phyloP scores from a whole-genome alignment of 2,329 filamentous ascomycete genomes.

The Massarina eburnea region DNA sequence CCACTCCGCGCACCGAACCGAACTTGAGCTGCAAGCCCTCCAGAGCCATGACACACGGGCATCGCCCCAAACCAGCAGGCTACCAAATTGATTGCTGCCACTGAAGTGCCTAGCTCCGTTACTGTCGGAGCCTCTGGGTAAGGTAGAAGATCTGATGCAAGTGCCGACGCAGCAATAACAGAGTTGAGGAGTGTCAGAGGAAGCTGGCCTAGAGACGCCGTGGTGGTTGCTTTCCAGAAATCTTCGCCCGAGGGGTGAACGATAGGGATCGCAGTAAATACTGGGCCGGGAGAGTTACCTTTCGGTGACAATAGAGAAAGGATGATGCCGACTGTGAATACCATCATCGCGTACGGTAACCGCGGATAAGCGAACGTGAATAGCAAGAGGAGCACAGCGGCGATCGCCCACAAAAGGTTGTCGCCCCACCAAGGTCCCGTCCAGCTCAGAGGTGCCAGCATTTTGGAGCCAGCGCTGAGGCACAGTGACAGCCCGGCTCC shows the following conservation, averaged over 20 bases:
- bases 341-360: constrained; percentile 75
- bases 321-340: constrained; percentile 69
- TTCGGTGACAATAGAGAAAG: constrained; percentile 57
- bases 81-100: constrained; percentile 79
- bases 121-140: constrained; percentile 62
- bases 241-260: constrained; percentile 48
- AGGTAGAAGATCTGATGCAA: constrained; percentile 76
- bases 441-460: constrained; percentile 73
- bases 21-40: constrained; percentile 86
- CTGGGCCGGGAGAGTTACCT: constrained; percentile 9
- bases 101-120: constrained; percentile 77
- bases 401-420: constrained; percentile 76
- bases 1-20: constrained; percentile 90
- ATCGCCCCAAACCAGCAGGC: constrained; percentile 93
- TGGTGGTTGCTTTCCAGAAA: constrained; percentile 59
- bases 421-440: constrained; percentile 66
- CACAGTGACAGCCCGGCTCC: constrained; percentile 85
- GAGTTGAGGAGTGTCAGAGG: constrained; percentile 93
- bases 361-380: constrained; percentile 64
- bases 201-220: constrained; percentile 80
- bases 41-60: constrained; percentile 93
- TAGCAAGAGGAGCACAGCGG: constrained; percentile 71
- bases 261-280: constrained; percentile 59
- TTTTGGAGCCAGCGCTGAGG: constrained; percentile 68
- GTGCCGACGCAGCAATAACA: constrained; percentile 80